Conservation (phyloP, 2,329 filamentous ascomycete genomes). For the Penicillium oxalicum region DNA sequence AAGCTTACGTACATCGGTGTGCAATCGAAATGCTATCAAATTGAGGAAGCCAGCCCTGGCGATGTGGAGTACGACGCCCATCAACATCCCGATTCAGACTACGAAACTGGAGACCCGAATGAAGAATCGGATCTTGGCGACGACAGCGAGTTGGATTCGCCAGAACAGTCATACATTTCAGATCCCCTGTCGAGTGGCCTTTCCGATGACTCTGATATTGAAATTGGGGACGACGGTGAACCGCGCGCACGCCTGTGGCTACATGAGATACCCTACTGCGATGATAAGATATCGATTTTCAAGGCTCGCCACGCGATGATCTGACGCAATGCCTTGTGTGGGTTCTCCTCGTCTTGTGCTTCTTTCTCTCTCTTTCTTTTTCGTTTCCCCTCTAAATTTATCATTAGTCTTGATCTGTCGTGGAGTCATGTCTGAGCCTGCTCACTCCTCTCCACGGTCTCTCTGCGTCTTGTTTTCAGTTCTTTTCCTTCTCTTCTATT, state of each 20-base stretch:
- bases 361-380: slow-evolving; percentile 1
- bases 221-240: slow-evolving; percentile 36
- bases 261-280: slow-evolving; percentile 76
- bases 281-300: slow-evolving; percentile 77
- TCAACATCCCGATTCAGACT: slow-evolving; percentile 43
- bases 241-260: slow-evolving; percentile 51
- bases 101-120: slow-evolving; percentile 18
- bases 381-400: not conserved
- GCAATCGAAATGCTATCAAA: slow-evolving; percentile 73
- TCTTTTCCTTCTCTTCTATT: too few relatives aligned
- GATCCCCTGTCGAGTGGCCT: slow-evolving; percentile 23
- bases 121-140: too few relatives aligned
- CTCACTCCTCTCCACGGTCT: not conserved
- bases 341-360: not conserved
- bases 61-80: slow-evolving; percentile 32
- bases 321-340: slow-evolving; percentile 16
- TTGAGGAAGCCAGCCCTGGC: slow-evolving; percentile 55
- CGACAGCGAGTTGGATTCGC: too few relatives aligned
- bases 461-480: too few relatives aligned
- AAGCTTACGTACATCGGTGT: slow-evolving; percentile 74
- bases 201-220: slow-evolving; percentile 41
- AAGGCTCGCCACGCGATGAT: slow-evolving; percentile 61
- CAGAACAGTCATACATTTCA: slow-evolving; percentile 8
- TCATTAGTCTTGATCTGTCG: not conserved
- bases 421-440: not conserved